phyloP scores from a whole-genome alignment of 1,284 basidiomycete genomes.

The Porodaedalea pini region DNA sequence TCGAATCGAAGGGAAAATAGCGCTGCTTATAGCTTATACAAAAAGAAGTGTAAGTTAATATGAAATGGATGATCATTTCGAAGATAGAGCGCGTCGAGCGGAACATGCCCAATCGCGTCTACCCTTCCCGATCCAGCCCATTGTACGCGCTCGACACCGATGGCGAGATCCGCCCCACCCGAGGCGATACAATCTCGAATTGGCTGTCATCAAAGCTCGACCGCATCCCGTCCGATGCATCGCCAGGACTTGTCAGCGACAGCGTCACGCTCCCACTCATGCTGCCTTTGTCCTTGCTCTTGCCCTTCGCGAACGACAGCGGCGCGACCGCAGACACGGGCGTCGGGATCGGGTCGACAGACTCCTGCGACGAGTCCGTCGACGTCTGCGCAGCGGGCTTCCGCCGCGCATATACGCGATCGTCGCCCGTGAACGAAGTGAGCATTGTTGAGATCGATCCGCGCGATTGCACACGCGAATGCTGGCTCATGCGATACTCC shows the following conservation, averaged over 20 bases:
- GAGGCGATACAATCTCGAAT: constrained; percentile 34
- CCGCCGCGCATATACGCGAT: constrained; percentile 5
- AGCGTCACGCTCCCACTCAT: constrained; percentile 1
- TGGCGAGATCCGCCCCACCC: constrained; percentile 1
- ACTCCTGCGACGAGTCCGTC: constrained; percentile 15
- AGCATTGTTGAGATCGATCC: constrained; percentile 10
- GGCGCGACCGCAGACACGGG: constrained; percentile 14
- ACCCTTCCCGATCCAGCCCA: constrained; percentile 7
- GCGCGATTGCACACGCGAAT: constrained; percentile 11
- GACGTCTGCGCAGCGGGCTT: constrained; percentile 15
- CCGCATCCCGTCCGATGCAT: constrained; percentile 28
- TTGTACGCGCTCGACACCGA: background rate
- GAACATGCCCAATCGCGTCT: constrained; percentile 2
- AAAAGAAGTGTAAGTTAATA: background rate
- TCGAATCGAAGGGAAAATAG: constrained; percentile 1
- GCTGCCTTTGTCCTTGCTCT: background rate
- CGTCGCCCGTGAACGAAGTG: constrained; percentile 1
- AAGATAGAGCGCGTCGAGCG: background rate
- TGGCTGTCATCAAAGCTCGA: constrained; percentile 35
- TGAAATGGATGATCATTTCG: background rate
- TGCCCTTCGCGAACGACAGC: constrained; percentile 6
- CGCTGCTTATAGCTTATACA: constrained; percentile 1
- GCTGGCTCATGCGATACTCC: constrained; percentile 31
- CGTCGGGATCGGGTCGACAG: constrained; percentile 13
- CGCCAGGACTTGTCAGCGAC: constrained; percentile 28